Evolutionary conservation across 768 basidiomycete genomes (phyloP).

Genomic region (Agrocybe chaxingu): DNA sequence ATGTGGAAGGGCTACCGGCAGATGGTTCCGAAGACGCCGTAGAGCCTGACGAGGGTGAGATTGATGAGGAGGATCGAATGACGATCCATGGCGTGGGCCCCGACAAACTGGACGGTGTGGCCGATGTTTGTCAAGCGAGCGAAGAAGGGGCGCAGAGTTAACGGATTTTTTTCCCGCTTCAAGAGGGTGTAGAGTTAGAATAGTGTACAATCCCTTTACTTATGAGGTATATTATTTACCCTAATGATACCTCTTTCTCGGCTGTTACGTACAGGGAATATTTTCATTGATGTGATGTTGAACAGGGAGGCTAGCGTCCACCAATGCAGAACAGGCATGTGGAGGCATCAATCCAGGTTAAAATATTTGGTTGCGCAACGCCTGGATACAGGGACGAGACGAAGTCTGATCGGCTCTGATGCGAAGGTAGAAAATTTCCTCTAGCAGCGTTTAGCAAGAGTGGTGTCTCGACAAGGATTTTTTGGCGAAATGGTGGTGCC

Average conservation of each 20-base stretch:
- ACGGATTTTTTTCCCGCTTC: not conserved
- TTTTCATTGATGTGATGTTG: not conserved
- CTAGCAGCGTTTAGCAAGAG: no score
- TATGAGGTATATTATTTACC: no score
- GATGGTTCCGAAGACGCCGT: conserved; percentile 4
- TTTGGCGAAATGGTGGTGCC: not conserved
- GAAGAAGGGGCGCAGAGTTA: conserved; percentile 5
- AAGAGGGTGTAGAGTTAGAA: no score
- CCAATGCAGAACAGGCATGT: conserved; percentile 1
- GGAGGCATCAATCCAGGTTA: conserved; percentile 7
- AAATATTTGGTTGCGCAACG: not conserved
- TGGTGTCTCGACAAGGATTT: not conserved
- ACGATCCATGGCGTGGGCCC: conserved; percentile 42
- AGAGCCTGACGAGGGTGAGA: conserved; percentile 11
- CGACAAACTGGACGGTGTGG: conserved; percentile 16
- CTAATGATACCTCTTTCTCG: no score
- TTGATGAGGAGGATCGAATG: conserved; percentile 39
- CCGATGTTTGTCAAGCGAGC: conserved; percentile 3
- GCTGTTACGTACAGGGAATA: not conserved
- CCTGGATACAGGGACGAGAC: conserved; percentile 9
- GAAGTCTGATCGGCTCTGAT: conserved; percentile 16
- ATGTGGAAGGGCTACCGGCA: conserved; percentile 8
- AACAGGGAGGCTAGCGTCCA: not conserved
- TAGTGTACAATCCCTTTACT: no score
- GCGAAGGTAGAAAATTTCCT: conserved; percentile 5